Conservation (phyloP, 768 basidiomycete genomes). For the Termitomyces eurrhizus region DNA sequence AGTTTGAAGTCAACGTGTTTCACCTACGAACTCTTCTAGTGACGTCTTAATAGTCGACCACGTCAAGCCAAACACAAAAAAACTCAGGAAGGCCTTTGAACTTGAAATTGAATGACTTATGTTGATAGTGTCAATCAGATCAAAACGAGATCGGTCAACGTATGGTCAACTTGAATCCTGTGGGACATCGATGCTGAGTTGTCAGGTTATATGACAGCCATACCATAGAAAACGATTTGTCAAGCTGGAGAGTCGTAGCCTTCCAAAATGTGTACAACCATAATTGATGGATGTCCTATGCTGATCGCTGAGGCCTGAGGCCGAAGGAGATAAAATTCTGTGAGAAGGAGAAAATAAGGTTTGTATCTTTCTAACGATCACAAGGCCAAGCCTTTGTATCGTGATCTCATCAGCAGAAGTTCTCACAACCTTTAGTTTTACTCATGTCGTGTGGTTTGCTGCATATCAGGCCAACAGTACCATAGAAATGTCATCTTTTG, state of each 20-base stretch:
- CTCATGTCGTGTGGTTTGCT: too few species aligned
- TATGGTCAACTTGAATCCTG: neutral
- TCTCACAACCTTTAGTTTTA: too few species aligned
- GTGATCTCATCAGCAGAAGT: too few species aligned
- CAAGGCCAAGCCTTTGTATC: too few species aligned
- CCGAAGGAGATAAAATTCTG: neutral
- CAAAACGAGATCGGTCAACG: neutral
- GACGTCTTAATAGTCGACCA: constrained; percentile 28
- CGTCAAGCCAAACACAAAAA: constrained; percentile 31
- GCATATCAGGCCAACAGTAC: too few species aligned
- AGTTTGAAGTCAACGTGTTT: constrained; percentile 19
- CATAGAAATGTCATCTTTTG: too few species aligned
- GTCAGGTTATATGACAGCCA: neutral
- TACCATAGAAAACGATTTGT: neutral
- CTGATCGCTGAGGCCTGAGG: neutral
- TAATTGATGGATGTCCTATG: too few species aligned
- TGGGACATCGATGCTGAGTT: neutral
- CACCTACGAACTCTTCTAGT: constrained; percentile 26
- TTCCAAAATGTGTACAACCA: too few species aligned
- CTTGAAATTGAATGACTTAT: constrained; percentile 11
- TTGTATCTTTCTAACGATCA: neutral
- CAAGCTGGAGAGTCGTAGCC: neutral
- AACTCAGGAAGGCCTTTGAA: constrained; percentile 24
- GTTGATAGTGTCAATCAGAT: constrained; percentile 4
- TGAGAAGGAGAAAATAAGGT: neutral